Evolutionary conservation across 1,139 yeast genomes (phyloP).

Genomic region (Debaryomyces sp.): DNA sequence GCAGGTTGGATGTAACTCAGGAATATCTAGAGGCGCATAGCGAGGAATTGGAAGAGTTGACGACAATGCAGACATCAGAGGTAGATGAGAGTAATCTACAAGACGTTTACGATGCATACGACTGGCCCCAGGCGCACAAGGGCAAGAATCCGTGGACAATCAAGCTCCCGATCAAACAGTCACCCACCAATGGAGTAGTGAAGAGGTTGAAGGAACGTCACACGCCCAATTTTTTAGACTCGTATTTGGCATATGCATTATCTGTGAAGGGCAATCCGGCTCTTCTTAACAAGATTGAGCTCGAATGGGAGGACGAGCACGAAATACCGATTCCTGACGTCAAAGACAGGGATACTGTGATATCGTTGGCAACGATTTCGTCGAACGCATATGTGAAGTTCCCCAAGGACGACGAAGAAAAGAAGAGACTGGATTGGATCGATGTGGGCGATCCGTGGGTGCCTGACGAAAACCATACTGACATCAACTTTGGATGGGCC

Average conservation of each 20-base stretch:
- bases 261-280: conserved; percentile 45
- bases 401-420: conserved; percentile 66
- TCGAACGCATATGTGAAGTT: conserved; percentile 87
- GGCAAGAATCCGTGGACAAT: conserved; percentile 49
- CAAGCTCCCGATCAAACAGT: conserved; percentile 28
- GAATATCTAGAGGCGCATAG: conserved; percentile 24
- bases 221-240: conserved; percentile 65
- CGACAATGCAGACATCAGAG: conserved; percentile 11
- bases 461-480: conserved; percentile 36
- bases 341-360: conserved; percentile 68
- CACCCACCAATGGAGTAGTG: conserved; percentile 26
- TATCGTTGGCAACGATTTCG: conserved; percentile 81
- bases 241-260: conserved; percentile 63
- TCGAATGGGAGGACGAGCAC: conserved; percentile 58
- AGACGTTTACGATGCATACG: conserved; percentile 28
- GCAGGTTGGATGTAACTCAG: conserved; percentile 51
- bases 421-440: conserved; percentile 70
- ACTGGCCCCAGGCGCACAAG: conserved; percentile 43
- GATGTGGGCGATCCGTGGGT: conserved; percentile 71
- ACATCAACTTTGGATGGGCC: conserved; percentile 79
- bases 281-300: conserved; percentile 39
- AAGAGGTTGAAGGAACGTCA: conserved; percentile 58
- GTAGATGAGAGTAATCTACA: conserved; percentile 24
- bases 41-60: conserved; percentile 7
- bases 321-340: conserved; percentile 69